Percentiles rank a stretch among this genome's conserved stretches.
Conservation (phyloP, 805 yeast species). For the Kuraishia hungarica region DNA sequence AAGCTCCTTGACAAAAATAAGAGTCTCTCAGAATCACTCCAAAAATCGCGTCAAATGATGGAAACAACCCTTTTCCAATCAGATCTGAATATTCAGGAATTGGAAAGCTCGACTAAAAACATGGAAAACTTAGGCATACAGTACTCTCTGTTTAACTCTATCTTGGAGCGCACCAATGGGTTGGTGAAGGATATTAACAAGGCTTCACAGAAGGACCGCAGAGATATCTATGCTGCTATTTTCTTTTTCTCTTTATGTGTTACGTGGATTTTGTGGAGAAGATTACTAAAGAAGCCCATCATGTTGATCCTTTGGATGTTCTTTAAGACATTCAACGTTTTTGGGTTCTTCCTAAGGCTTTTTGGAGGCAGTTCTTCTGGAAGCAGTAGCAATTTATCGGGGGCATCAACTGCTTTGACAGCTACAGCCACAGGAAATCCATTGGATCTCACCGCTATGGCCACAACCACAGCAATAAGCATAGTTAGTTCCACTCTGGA, state of each 20-base stretch:
- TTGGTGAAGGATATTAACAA: conserved; percentile 44
- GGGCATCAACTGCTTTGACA: background rate
- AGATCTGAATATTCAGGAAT: conserved; percentile 38
- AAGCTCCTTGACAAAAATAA: conserved; percentile 37
- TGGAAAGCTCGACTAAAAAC: conserved; percentile 37
- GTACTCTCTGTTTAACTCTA: conserved; percentile 30
- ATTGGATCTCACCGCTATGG: background rate
- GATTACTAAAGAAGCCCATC: conserved; percentile 37
- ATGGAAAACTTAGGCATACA: conserved; percentile 31
- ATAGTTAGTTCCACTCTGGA: background rate
- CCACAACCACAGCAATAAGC: background rate
- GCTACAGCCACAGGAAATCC: too few relatives aligned
- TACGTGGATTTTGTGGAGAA: conserved; percentile 40
- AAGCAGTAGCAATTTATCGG: background rate
- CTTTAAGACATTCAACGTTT: conserved; percentile 23
- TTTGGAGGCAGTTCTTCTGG: background rate
- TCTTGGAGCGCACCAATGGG: conserved; percentile 32
- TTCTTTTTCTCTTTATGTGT: conserved; percentile 37
- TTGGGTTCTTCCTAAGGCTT: background rate
- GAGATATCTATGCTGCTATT: conserved; percentile 37
- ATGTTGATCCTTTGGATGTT: conserved; percentile 36
- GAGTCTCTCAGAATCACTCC: conserved; percentile 36
- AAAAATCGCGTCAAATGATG: conserved; percentile 38
- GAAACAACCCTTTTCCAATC: conserved; percentile 41
- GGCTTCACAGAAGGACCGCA: conserved; percentile 39